Evolutionary conservation across 2,329 filamentous ascomycete genomes (phyloP), one percentile per base, ranked within the genome.

Genomic region (Canariomyces notabilis): DNA sequence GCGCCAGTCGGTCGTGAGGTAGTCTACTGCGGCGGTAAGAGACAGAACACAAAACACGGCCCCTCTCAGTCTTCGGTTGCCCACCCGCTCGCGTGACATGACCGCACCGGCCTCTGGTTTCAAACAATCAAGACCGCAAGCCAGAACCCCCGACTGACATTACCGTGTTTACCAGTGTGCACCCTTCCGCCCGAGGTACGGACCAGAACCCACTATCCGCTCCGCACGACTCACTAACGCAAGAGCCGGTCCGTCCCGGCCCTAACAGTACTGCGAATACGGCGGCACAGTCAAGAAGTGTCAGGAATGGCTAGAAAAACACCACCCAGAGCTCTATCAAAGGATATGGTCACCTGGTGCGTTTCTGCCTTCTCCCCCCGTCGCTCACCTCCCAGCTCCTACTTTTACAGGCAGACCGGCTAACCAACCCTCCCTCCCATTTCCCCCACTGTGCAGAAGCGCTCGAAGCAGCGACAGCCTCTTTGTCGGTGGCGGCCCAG

Each of bases 261-360:
- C n/a, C 12, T 21, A 34, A 33, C 32, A 97, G 93, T 98, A 96
- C 73, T 98, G 93, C 75, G 93, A 98, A 72, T 97, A 96, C 69
- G 93, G 93, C 63, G 91, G 90, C 55, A 97, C 90, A 32, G 84
- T 86, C 19, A 95, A 89, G 71, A 98, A 96, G 72, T 98, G 93
- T 72, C 86, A 91, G 68, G 90, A 97, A 67, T 98, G 93, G 93
- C 82, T 98, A 16, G 73, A 88, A 61, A 79, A 83, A 55, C 77
- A 82, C 55, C 77, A 95, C 59, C 79, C 82, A 3, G 74, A 77
- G 37, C 72, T 96, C 65, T 94, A 95, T 68, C 68, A 79, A 52
- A 74, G 74, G 59, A 78, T 98, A 67, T 96, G 95, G 77, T 95
- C 89, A 40, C 77, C 86, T 68, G 89, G 89, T 91, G 72, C 53